Evolutionary conservation across 768 basidiomycete genomes (phyloP), one percentile per base, ranked within the genome.

Genomic region (Tricholoma sp.): DNA sequence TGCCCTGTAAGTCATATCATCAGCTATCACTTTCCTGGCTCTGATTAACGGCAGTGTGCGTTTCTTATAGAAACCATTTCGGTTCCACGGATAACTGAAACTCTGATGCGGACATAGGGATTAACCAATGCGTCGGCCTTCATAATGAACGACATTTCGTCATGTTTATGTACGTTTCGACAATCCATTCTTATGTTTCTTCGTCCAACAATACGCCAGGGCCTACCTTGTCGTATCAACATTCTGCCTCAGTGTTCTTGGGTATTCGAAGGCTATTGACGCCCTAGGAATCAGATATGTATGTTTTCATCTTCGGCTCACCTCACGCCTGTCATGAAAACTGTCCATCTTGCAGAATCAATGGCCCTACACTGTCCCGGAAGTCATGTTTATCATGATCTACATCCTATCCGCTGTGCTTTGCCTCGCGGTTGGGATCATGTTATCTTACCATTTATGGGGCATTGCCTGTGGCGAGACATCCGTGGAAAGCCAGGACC

Each of bases 141-240:
- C 79, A 96, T 67, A 99, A 98, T 63, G 95, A 98, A 67, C 85
- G 96, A 0, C 94, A 98, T 72, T 99, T 99, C 64, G 80, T 96
- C 37, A 74, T 98, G 48, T 99, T 98, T 80, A 88, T 98, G 92
- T 91, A 59, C 54, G 86, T 72, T 39, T 15, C 49, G 13, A 12
- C n/a, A 51, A n/a, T 54, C 49, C 47, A 28, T 53, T 17, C n/a
- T 13, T 39, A 7, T 8, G 42, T 5, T 4, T 32, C 20, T 11
- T 29, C 44, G 13, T 12, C 13, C 37, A 28, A 36, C 45, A 31
- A 44, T 41, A 10, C 6, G 52, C 12, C 45, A 95, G 93, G 83
- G 76, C 78, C 29, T 97, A 96, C 70, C 84, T 98, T 37, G 84
- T 89, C 18, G 55, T 93, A 2, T 76, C 85, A 1, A 83, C 89